Base-by-base conservation (phyloP, 2,329 filamentous ascomycete genomes). In the Colletotrichum spinosum region DNA sequence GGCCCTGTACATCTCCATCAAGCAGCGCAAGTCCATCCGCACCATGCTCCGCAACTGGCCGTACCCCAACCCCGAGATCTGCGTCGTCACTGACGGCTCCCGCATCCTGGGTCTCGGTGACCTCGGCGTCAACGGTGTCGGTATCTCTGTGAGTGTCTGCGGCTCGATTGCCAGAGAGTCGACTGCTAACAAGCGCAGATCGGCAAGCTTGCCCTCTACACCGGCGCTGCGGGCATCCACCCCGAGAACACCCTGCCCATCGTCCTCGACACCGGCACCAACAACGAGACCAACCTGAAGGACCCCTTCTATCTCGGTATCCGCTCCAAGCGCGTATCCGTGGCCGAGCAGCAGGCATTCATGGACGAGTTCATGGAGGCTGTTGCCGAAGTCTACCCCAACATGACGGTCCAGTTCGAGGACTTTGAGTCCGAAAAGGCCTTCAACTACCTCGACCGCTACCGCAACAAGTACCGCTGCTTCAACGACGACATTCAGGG, bases 401-500 rank as follows among this genome's bases (percentile, higher is more conserved):
- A 85, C 12, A 90, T 86, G 88, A 79, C 90, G 50, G 92, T 98
- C 68, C 96, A 98, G 77, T 98, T 97, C 73, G 95, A 98, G 78
- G 96, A 98, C 76, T 98, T 97, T 80, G 97, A 98, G 84, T 97
- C 95, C 74, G 86, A 88, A 71, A 90, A 90, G 80, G 95, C 96
- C 51, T 99, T 98, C 87, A 91, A 92, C 68, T 95, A 97, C 74
- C 87, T 98, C 45, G 92, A 96, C 76, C 89, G 93, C 67, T 98
- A 98, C 82, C 91, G 93, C 72, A 85, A 94, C 76, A 87, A 85
- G 69, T 95, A 97, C 84, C 94, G 92, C 79, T 97, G 93, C 86
- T 99, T 99, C 88, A 98, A 98, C 79, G 96, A 98, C 75, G 95
- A 99, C 76, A 96, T 99, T 75, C 95, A 98, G 83, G 95, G 95